Evolutionary conservation across 139 green algal genomes (phyloP).

Genomic region (Klebsormidium nitens): DNA sequence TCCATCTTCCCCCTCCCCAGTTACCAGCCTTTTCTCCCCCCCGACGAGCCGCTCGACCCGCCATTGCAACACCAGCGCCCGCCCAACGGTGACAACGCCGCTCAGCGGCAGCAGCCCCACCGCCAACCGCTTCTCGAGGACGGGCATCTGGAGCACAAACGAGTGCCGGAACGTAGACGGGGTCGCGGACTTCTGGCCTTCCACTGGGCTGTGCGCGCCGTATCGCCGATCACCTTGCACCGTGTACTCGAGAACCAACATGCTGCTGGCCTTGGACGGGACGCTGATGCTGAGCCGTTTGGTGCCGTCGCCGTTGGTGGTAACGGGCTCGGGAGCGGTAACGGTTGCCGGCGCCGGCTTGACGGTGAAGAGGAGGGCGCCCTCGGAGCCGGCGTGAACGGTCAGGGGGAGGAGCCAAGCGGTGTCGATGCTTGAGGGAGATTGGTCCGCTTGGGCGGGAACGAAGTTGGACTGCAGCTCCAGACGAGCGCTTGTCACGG

Average conservation of each 20-base stretch:
- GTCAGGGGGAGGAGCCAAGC: not conserved
- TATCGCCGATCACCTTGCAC: too few relatives aligned
- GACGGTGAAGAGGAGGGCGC: constrained; percentile 3
- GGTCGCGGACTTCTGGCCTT: not conserved
- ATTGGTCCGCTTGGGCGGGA: too few relatives aligned
- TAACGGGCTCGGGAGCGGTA: not conserved
- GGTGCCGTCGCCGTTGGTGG: too few relatives aligned
- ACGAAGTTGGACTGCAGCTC: too few relatives aligned
- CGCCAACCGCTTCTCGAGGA: constrained; percentile 4
- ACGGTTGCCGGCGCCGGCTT: not conserved
- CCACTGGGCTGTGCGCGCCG: not conserved
- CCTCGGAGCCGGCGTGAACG: not conserved
- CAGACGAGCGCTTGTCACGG: too few relatives aligned
- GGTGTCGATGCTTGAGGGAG: not conserved
- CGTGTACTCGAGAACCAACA: too few relatives aligned
- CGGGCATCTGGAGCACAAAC: constrained; percentile 16
- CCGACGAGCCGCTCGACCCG: constrained; percentile 23
- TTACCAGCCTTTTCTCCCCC: too few relatives aligned
- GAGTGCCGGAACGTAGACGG: constrained; percentile 7
- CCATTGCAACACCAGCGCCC: constrained; percentile 17
- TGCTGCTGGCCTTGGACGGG: too few relatives aligned
- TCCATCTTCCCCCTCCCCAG: not conserved
- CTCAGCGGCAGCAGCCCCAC: constrained; percentile 21
- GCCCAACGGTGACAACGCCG: constrained; percentile 1
- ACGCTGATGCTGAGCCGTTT: too few relatives aligned